Conservation (phyloP, 2,329 filamentous ascomycete genomes). For the Epichloe sylvatica region DNA sequence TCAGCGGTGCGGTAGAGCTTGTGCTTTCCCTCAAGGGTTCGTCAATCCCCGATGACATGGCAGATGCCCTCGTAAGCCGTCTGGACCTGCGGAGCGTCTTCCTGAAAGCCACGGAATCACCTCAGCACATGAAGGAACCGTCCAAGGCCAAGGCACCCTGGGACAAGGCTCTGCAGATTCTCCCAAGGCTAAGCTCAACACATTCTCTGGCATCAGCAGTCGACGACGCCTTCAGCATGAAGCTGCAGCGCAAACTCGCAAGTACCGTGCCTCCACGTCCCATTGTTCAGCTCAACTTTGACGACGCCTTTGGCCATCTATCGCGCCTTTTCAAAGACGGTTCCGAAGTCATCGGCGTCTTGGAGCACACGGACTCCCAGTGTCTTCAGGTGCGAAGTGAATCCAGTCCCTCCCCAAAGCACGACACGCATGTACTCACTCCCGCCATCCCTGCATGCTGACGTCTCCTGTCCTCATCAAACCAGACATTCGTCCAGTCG, state of each 20-base stretch:
- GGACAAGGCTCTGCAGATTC: slow-evolving; percentile 33
- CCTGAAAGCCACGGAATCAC: slow-evolving; percentile 38
- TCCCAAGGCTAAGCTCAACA: slow-evolving; percentile 45
- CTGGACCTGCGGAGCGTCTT: slow-evolving; percentile 54
- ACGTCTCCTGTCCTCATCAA: neutral
- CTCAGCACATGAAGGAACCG: slow-evolving; percentile 29
- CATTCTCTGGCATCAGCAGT: slow-evolving; percentile 50
- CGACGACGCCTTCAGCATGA: slow-evolving; percentile 71
- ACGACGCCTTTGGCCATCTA: slow-evolving; percentile 57
- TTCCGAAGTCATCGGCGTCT: slow-evolving; percentile 50
- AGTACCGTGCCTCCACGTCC: slow-evolving; percentile 89
- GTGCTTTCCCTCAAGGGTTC: slow-evolving; percentile 29
- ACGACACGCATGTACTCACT: neutral
- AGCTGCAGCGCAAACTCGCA: slow-evolving; percentile 80
- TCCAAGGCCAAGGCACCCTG: slow-evolving; percentile 36
- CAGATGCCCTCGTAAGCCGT: slow-evolving; percentile 47
- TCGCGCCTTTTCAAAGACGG: slow-evolving; percentile 59
- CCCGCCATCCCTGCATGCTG: neutral
- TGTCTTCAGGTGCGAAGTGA: slow-evolving; percentile 47
- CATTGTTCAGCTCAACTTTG: slow-evolving; percentile 63
- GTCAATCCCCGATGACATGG: slow-evolving; percentile 25
- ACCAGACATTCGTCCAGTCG: slow-evolving; percentile 54
- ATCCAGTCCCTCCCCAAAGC: neutral
- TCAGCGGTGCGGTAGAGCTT: slow-evolving; percentile 41
- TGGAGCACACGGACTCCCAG: slow-evolving; percentile 54